phyloP scores from a whole-genome alignment of 2,329 filamentous ascomycete species.

The Phoma sp. region DNA sequence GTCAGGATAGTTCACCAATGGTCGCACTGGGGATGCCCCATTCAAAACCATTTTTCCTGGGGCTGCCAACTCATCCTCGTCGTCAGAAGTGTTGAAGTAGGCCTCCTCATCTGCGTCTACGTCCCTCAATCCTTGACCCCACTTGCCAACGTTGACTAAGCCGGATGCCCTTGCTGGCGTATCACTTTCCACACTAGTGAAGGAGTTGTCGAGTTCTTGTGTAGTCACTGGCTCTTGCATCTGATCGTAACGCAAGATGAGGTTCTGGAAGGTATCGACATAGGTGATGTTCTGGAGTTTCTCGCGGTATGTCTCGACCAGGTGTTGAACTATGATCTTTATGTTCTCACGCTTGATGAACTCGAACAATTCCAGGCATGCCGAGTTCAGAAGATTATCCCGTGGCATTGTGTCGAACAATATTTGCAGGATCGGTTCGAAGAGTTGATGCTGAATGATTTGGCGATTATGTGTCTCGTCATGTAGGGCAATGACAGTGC shows the following conservation, averaged over 20 bases:
- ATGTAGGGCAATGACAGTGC: constrained; percentile 81
- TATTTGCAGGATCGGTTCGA: constrained; percentile 85
- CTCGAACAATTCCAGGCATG: constrained; percentile 92
- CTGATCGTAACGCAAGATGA: constrained; percentile 81
- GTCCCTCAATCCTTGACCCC: constrained; percentile 78
- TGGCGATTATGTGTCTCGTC: constrained; percentile 92
- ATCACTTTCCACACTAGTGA: constrained; percentile 73
- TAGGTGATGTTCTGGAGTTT: constrained; percentile 78
- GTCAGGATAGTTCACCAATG: constrained; percentile 89
- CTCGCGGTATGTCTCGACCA: constrained; percentile 85
- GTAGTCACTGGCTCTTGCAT: constrained; percentile 67
- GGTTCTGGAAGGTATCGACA: constrained; percentile 80
- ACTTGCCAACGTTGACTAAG: constrained; percentile 62
- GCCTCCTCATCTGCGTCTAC: constrained; percentile 87
- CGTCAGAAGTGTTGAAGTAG: constrained; percentile 91
- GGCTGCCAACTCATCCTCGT: constrained; percentile 69
- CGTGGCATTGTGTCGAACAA: constrained; percentile 85
- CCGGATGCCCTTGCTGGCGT: constrained; percentile 50
- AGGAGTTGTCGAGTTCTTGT: constrained; percentile 65
- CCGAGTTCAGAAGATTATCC: constrained; percentile 92
- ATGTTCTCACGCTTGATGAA: constrained; percentile 70
- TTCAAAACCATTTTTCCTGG: constrained; percentile 59
- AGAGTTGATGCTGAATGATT: constrained; percentile 79
- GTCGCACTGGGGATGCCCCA: constrained; percentile 68
- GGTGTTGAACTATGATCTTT: constrained; percentile 80